Percentiles rank a stretch among this genome's conserved stretches.
These are phyloP conservation scores for Coemansia sp. DNA, from an alignment of 192 early-diverging fungal genomes.

Conservation along the genomic window DNA sequence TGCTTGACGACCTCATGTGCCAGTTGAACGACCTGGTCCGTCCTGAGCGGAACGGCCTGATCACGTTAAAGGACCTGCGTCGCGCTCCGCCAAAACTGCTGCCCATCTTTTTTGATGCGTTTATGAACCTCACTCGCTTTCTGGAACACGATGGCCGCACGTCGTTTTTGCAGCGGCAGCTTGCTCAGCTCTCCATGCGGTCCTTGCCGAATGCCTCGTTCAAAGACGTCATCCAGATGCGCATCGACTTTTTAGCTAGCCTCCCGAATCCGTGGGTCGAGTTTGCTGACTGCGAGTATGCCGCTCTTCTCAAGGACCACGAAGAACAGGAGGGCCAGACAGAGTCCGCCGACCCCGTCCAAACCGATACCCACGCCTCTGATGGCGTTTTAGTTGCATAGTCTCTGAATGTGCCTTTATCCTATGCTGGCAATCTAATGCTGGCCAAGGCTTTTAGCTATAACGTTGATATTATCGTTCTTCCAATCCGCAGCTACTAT, in stretches of 20 bases:
- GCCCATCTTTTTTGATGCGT: constrained; percentile 50
- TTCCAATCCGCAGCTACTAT: too few relatives aligned
- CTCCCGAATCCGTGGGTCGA: constrained; percentile 49
- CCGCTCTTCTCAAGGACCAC: constrained; percentile 45
- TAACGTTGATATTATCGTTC: too few relatives aligned
- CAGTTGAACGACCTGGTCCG: constrained; percentile 50
- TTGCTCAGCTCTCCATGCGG: constrained; percentile 45
- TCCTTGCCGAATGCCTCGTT: constrained; percentile 37
- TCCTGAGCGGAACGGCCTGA: constrained; percentile 36
- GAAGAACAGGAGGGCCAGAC: constrained; percentile 14
- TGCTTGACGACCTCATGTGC: constrained; percentile 51
- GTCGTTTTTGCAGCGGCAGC: constrained; percentile 47
- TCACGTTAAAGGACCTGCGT: constrained; percentile 49
- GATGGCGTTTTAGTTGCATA: too few relatives aligned
- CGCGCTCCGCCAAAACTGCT: constrained; percentile 21
- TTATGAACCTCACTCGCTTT: constrained; percentile 50
- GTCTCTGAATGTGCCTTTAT: too few relatives aligned
- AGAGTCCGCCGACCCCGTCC: neutral
- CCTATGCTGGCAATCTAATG: too few relatives aligned
- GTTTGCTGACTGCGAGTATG: constrained; percentile 52
- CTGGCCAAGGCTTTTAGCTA: too few relatives aligned
- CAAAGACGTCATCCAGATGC: constrained; percentile 42
- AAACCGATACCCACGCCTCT: too few relatives aligned
- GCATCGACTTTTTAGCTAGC: constrained; percentile 44
- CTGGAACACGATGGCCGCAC: constrained; percentile 49